These are phyloP conservation scores for Scedosporium aurantiacum DNA, from an alignment of 2,329 filamentous ascomycete species.

Conservation along the genomic window DNA sequence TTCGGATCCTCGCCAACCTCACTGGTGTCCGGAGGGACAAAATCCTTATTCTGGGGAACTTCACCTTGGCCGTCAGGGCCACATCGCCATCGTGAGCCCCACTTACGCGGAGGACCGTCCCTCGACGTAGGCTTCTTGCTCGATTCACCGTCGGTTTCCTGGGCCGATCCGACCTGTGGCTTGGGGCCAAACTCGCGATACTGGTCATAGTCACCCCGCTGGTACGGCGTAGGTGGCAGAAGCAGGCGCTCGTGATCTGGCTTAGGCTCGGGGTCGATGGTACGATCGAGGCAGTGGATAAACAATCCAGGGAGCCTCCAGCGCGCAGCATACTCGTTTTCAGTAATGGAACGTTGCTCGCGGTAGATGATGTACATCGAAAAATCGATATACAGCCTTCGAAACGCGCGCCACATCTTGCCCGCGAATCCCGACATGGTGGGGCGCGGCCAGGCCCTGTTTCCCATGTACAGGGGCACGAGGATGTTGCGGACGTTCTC, in stretches of 20 bases:
- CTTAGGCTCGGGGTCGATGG: neutral
- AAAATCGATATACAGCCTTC: constrained; percentile 3
- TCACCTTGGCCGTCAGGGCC: neutral
- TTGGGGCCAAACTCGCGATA: neutral
- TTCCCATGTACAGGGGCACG: neutral
- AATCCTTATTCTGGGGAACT: neutral
- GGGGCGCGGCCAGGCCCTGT: constrained; percentile 1
- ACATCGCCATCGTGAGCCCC: neutral
- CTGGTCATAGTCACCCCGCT: neutral
- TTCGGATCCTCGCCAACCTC: neutral
- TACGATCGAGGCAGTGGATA: neutral
- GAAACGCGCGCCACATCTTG: constrained; percentile 3
- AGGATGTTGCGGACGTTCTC: neutral
- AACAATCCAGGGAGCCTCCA: neutral
- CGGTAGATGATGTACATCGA: constrained; percentile 2
- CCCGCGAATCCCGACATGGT: neutral
- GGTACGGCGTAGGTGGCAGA: neutral
- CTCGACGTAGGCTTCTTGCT: neutral
- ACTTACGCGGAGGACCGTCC: neutral
- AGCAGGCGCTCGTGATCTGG: neutral
- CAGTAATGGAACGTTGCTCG: neutral
- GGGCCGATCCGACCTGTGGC: neutral
- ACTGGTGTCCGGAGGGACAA: neutral
- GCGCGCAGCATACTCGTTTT: neutral
- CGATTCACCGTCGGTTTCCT: neutral